Percentiles rank a stretch among this genome's conserved stretches.
phyloP scores from a whole-genome alignment of 2,329 filamentous ascomycete species.

The Sordariomycetes sp. region DNA sequence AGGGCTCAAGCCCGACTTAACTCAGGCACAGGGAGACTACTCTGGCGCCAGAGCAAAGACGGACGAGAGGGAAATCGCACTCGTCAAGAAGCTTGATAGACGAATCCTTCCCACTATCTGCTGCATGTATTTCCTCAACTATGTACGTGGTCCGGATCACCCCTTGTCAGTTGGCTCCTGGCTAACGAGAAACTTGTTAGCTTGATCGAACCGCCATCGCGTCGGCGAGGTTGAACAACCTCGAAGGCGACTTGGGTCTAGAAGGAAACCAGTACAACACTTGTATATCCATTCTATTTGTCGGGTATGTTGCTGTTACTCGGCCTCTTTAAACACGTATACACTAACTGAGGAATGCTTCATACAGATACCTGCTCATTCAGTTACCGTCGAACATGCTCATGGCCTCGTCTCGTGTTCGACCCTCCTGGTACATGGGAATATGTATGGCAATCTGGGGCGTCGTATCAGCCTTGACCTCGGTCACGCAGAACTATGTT shows the following conservation, averaged over 20 bases:
- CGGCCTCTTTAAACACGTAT: too few species aligned
- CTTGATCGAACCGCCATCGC: constrained; percentile 34
- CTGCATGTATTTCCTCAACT: constrained; percentile 31
- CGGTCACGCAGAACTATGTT: constrained; percentile 20
- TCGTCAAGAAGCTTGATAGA: constrained; percentile 4
- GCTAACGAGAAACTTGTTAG: not conserved
- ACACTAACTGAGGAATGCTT: too few species aligned
- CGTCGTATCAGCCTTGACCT: constrained; percentile 22
- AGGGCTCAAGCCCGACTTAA: too few species aligned
- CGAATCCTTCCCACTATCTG: constrained; percentile 3
- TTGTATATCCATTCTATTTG: constrained; percentile 24
- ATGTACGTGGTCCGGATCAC: constrained; percentile 14
- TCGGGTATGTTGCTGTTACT: constrained; percentile 16
- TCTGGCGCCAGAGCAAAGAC: not conserved
- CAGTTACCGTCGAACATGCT: constrained; percentile 32
- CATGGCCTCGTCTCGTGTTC: constrained; percentile 22
- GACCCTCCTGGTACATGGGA: constrained; percentile 28
- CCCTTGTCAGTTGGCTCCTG: not conserved
- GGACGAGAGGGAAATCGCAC: not conserved
- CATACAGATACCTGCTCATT: constrained; percentile 23
- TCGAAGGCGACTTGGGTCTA: constrained; percentile 39
- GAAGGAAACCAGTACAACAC: constrained; percentile 43
- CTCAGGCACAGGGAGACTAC: not conserved
- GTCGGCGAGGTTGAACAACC: constrained; percentile 31
- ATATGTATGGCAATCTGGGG: constrained; percentile 29